Conservation (phyloP, 148 eudicot genomes). For the Polygonum aviculare region DNA sequence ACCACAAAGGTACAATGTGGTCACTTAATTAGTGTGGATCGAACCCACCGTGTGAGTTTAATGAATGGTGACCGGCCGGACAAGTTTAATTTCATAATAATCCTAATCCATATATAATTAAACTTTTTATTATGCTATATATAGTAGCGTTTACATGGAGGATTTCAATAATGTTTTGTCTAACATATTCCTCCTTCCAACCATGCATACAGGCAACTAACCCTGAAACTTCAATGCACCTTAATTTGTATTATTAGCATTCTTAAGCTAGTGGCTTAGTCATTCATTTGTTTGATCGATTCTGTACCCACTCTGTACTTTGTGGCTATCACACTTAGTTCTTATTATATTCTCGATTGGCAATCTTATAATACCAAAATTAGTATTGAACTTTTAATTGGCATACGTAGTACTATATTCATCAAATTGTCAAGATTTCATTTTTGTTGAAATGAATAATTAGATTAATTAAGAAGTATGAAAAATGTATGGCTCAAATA, state of each 20-base stretch:
- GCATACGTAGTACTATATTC: background rate
- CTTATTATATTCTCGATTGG: background rate
- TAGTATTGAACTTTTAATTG: background rate
- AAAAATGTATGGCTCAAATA: too few species aligned
- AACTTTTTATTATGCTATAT: background rate
- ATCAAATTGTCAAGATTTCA: background rate
- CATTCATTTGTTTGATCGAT: background rate
- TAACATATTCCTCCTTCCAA: constrained; percentile 7
- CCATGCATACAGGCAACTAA: constrained; percentile 8
- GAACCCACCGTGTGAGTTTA: background rate
- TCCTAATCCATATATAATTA: background rate
- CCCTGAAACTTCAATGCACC: constrained; percentile 5
- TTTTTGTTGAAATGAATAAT: too few species aligned
- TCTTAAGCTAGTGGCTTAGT: too few species aligned
- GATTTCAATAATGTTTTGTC: constrained; percentile 3
- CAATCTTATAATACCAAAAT: background rate
- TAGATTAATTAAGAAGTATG: too few species aligned
- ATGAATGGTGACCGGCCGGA: background rate
- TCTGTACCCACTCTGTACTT: background rate
- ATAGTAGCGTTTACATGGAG: background rate
- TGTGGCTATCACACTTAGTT: background rate
- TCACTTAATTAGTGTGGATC: background rate
- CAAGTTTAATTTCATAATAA: background rate
- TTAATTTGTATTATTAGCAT: background rate
- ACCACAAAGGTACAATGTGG: background rate